Conservation (phyloP, 345 rosid genomes). For the Citrus unshiu region DNA sequence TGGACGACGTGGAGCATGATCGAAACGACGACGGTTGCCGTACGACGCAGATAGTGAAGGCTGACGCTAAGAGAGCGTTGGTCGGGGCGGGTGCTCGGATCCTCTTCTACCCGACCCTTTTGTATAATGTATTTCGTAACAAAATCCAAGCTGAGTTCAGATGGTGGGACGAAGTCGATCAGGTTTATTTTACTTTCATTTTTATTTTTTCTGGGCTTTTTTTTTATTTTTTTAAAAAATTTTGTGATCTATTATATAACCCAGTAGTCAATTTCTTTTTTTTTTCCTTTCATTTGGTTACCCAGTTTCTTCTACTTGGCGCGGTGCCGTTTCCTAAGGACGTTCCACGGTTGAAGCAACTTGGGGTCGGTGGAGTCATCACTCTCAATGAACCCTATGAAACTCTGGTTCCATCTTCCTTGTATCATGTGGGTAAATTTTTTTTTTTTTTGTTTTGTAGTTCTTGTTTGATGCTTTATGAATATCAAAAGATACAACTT, state of each 20-base stretch:
- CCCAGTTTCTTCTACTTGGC: slow-evolving; percentile 69
- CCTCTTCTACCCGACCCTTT: slow-evolving; percentile 63
- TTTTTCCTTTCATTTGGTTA: neutral
- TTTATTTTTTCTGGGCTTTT: neutral
- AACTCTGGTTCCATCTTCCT: slow-evolving; percentile 71
- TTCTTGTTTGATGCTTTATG: neutral
- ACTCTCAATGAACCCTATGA: slow-evolving; percentile 82
- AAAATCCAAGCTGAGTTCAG: slow-evolving; percentile 59
- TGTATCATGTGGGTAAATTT: slow-evolving; percentile 49
- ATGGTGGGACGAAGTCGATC: slow-evolving; percentile 73
- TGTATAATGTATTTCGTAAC: slow-evolving; percentile 59
- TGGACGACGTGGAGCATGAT: slow-evolving; percentile 37
- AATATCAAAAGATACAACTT: neutral
- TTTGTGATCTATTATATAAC: neutral
- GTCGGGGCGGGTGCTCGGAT: slow-evolving; percentile 68
- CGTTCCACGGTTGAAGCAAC: slow-evolving; percentile 61
- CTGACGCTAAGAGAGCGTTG: slow-evolving; percentile 49
- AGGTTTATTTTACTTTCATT: slow-evolving; percentile 26
- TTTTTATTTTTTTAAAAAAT: too few species aligned
- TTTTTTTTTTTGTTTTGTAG: neutral
- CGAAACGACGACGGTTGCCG: slow-evolving; percentile 5
- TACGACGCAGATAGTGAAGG: slow-evolving; percentile 27
- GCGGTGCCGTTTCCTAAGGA: slow-evolving; percentile 91
- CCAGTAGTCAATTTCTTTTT: neutral
- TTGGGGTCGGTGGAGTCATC: slow-evolving; percentile 79